Evolutionary conservation across 352 stramenopile species (phyloP).

Genomic region (Phytopythium montanum): DNA sequence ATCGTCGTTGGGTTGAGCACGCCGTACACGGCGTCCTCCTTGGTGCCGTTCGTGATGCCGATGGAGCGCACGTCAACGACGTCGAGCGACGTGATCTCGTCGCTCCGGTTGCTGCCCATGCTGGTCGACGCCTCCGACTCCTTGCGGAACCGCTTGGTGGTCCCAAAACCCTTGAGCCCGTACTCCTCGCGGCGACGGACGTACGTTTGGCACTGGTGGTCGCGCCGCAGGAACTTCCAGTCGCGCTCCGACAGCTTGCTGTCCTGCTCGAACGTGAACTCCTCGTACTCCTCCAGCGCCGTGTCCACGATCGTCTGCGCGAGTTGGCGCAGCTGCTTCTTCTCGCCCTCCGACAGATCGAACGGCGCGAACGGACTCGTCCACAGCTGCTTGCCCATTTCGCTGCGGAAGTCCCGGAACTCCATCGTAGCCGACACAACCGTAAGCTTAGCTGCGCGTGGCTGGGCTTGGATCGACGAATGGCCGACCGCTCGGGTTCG

Average conservation of each 20-base stretch:
- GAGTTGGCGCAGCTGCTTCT: slow-evolving; percentile 20
- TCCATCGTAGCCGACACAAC: not conserved
- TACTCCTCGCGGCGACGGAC: slow-evolving; percentile 1
- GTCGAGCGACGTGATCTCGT: slow-evolving; percentile 17
- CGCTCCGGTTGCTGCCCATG: slow-evolving; percentile 1
- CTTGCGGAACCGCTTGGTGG: not conserved
- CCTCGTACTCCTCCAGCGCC: slow-evolving; percentile 25
- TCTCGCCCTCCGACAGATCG: not conserved
- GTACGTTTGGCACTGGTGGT: slow-evolving; percentile 6
- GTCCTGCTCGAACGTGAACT: slow-evolving; percentile 23
- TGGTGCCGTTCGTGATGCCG: slow-evolving; percentile 14
- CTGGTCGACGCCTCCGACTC: not conserved
- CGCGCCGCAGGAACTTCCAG: slow-evolving; percentile 29
- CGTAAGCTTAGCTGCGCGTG: too few species aligned
- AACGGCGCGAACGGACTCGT: slow-evolving; percentile 2
- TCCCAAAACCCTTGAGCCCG: slow-evolving; percentile 4
- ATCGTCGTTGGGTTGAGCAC: slow-evolving; percentile 29
- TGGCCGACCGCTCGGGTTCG: not conserved
- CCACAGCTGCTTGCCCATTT: slow-evolving; percentile 1
- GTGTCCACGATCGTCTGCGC: slow-evolving; percentile 23
- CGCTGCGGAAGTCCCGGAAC: slow-evolving; percentile 3
- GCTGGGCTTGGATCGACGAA: not conserved
- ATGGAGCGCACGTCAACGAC: slow-evolving; percentile 16
- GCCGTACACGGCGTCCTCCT: slow-evolving; percentile 32
- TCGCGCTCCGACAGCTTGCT: slow-evolving; percentile 16